Evolutionary conservation across 768 basidiomycete genomes (phyloP), one percentile per base, ranked within the genome.

Genomic region (Leccinum broughii): DNA sequence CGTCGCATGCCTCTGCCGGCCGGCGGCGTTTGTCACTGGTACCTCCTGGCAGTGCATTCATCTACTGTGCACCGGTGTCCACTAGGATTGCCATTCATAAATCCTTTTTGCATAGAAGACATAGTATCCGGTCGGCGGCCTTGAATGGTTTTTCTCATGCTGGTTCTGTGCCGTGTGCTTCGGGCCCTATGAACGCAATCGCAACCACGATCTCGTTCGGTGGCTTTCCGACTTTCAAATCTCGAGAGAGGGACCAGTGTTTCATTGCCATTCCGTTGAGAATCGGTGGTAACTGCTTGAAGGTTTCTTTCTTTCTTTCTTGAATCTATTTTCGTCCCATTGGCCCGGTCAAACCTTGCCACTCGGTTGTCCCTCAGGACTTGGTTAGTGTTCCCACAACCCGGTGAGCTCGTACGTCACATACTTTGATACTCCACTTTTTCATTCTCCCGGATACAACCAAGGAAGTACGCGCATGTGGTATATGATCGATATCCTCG

Each of bases 401-500:
- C 13, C 13, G 34, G 34, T 35, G 13, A 35, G 34, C 34, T 35
- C 11, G 34, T 34, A 0, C 2, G 34, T 0, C 13, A 6, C 34
- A 35, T 6, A 66, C 14, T 3, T 15, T 39, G 37, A 39, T 17
- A 17, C 15, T 39, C 37, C 37, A 9, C 3, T 39, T 41, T n/a
- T 41, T 41, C 17, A 61, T 56, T 10, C 50, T 60, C 37, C 28
- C 50, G 61, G 15, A 54, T 51, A 15, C 24, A 35, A 50, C 37
- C 7, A 15, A 59, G 54, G 57, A 59, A 57, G 55, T 65, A 3
- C 55, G 54, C 41, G 50, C 62, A 41, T 50, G 37, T 24, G 57
- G 28, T 28, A 28, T 30, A 30, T 37, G 17, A n/a, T 41, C 39
- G 39, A 41, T 41, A 41, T 41, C 8, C 8, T 41, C 17, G 39